Base-by-base conservation (phyloP, 1,284 basidiomycete species). In the Kwoniella shivajii region DNA sequence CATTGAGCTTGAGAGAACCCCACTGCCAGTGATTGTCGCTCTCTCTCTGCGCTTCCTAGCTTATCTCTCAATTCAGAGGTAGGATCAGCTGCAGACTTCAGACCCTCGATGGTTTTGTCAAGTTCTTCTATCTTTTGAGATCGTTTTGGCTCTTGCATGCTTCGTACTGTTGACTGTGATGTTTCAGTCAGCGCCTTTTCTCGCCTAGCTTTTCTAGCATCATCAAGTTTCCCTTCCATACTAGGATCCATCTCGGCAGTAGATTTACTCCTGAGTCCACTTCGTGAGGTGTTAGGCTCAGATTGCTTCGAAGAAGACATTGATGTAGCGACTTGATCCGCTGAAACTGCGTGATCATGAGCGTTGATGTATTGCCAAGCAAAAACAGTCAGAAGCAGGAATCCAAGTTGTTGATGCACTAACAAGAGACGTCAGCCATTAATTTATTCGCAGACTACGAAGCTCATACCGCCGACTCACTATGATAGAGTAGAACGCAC, bases 401-500 rank as follows among this genome's bases (percentile, higher is more conserved):
- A 46, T 3, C 60, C 61, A 11, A 68, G 62, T 33, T 59, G 61
- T 18, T 60, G 52, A 43, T 64, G 36, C 4, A 64, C 66, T 65
- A 42, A 6, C 16, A n/a, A 6, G 14, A 41, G n/a, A 9, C n/a
- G n/a, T n/a, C n/a, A n/a, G n/a, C n/a, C n/a, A n/a, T n/a, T n/a
- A n/a, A n/a, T n/a, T n/a, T n/a, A n/a, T 36, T n/a, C 10, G 34
- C 34, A 10, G 34, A 3, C 4, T 9, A 34, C 47, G 29, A 36
- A 36, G 10, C 10, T n/a, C 34, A n/a, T n/a, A 5, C 29, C 43
- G 6, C 14, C 11, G 9, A 61, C 68, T 54, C 29, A 67, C 69
- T 30, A 39, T 61, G 53, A 41, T 65, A 69, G 1, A 69, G 39
- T 36, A 72, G 31, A 5, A 63, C 33, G 43, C 66, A 63, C 4